Conservation (phyloP, 768 basidiomycete genomes). For the Leccinum ochraceum region DNA sequence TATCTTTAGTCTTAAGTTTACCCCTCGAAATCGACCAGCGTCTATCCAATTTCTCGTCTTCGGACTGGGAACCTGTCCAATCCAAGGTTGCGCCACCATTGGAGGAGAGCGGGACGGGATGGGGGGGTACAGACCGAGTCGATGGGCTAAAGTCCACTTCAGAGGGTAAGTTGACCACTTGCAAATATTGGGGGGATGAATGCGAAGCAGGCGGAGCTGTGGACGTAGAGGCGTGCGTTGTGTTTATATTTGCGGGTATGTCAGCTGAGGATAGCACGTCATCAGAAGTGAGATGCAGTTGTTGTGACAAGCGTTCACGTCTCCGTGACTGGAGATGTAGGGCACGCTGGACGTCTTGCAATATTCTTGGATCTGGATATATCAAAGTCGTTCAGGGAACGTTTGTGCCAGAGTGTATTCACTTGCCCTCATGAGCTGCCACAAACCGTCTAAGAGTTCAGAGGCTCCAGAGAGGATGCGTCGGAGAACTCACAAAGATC, state of each 20-base stretch:
- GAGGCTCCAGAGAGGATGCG: slow-evolving; percentile 4
- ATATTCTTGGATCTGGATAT: slow-evolving; percentile 66
- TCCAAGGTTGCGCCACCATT: slow-evolving; percentile 73
- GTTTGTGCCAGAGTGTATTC: slow-evolving; percentile 6
- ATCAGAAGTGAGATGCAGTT: slow-evolving; percentile 16
- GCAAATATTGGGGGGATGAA: slow-evolving; percentile 26
- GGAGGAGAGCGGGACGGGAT: slow-evolving; percentile 69
- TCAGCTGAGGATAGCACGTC: slow-evolving; percentile 30
- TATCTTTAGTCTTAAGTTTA: slow-evolving; percentile 61
- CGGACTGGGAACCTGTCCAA: slow-evolving; percentile 60
- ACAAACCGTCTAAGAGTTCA: slow-evolving; percentile 10
- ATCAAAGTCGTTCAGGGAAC: slow-evolving; percentile 14
- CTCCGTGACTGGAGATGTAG: slow-evolving; percentile 72
- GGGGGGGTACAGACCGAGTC: slow-evolving; percentile 44
- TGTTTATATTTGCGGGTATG: slow-evolving; percentile 24
- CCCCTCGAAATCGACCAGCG: slow-evolving; percentile 57
- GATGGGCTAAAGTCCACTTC: slow-evolving; percentile 77
- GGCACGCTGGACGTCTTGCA: slow-evolving; percentile 80
- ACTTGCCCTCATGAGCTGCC: slow-evolving; percentile 74
- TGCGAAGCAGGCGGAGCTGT: slow-evolving; percentile 16
- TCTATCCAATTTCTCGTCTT: slow-evolving; percentile 58
- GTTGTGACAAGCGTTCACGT: slow-evolving; percentile 55
- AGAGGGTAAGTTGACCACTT: slow-evolving; percentile 22
- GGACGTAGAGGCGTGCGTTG: slow-evolving; percentile 36
- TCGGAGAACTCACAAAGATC: slow-evolving; percentile 61